A percentile compares a stretch with the other conserved stretches of the same genome.
Evolutionary conservation across 768 basidiomycete species (phyloP).

Genomic region (Aureoboletus auriporus): DNA sequence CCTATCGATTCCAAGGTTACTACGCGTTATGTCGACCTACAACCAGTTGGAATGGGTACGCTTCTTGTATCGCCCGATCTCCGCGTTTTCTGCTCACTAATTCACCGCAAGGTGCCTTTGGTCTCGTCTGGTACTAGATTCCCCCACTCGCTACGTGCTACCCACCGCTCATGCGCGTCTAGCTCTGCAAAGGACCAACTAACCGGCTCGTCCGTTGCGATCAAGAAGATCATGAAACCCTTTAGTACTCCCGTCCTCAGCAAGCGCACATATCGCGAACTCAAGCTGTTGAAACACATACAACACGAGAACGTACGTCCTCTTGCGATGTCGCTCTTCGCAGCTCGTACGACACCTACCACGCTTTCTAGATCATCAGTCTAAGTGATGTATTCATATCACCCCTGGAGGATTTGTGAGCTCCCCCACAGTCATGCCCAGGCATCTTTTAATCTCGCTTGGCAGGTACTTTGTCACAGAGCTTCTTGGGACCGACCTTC

Average conservation of each 20-base stretch:
- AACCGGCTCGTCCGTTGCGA: constrained; percentile 89
- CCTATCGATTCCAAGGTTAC: constrained; percentile 63
- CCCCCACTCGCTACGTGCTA: not conserved
- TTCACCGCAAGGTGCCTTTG: constrained; percentile 69
- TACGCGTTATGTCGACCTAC: constrained; percentile 97
- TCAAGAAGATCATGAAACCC: constrained; percentile 99
- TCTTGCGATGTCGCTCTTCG: not conserved
- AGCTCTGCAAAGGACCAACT: constrained; percentile 96
- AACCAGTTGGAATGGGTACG: constrained; percentile 98
- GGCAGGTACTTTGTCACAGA: constrained; percentile 97
- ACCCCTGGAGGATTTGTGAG: constrained; percentile 95
- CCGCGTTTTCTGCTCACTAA: constrained; percentile 14
- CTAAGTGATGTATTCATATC: constrained; percentile 99
- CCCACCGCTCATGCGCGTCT: constrained; percentile 13
- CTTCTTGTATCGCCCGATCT: constrained; percentile 13
- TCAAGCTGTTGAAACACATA: constrained; percentile 97
- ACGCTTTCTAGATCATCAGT: constrained; percentile 79
- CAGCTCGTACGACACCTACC: constrained; percentile 4
- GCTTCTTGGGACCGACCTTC: constrained; percentile 95
- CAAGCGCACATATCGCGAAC: constrained; percentile 96
- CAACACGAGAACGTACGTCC: constrained; percentile 90
- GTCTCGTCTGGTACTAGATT: constrained; percentile 83
- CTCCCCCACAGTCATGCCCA: constrained; percentile 5
- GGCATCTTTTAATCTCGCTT: not conserved
- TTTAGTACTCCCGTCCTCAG: constrained; percentile 98